These are phyloP conservation scores for Aspergillus wentii DNA, from an alignment of 495 filamentous ascomycete genomes.

Conservation along the genomic window DNA sequence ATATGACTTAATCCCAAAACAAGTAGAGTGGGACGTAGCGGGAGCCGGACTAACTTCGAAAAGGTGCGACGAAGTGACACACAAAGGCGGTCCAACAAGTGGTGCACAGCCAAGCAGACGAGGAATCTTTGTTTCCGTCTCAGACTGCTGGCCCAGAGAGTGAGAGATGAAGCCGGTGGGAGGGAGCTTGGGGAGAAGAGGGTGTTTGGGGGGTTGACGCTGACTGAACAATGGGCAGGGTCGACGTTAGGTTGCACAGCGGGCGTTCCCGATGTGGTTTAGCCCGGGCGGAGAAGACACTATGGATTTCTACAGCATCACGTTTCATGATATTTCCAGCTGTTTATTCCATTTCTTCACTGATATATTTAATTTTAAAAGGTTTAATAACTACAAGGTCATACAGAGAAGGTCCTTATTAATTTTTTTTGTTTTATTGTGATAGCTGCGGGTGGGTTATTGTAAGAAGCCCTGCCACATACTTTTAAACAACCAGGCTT, in stretches of 20 bases:
- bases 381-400: too few relatives aligned
- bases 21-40: constrained; percentile 18
- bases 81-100: not conserved
- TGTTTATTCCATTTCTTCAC: too few relatives aligned
- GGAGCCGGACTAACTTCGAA: constrained; percentile 10
- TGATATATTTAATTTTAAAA: too few relatives aligned
- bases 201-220: constrained; percentile 7
- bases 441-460: too few relatives aligned
- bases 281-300: constrained; percentile 5
- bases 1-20: constrained; percentile 3
- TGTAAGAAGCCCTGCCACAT: too few relatives aligned
- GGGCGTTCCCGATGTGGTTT: constrained; percentile 9
- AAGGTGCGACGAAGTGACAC: constrained; percentile 16
- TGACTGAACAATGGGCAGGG: too few relatives aligned
- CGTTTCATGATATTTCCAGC: not conserved
- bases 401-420: too few relatives aligned
- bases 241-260: constrained; percentile 6
- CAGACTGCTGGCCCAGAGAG: constrained; percentile 9
- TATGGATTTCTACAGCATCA: too few relatives aligned
- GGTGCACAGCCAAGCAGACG: constrained; percentile 9
- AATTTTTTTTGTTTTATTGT: too few relatives aligned
- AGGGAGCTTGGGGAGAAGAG: not conserved
- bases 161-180: constrained; percentile 3
- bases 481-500: too few relatives aligned
- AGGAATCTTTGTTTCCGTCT: not conserved